These are phyloP conservation scores for Malania oleifera DNA, from an alignment of 164 flowering plant species.

Conservation along the genomic window DNA sequence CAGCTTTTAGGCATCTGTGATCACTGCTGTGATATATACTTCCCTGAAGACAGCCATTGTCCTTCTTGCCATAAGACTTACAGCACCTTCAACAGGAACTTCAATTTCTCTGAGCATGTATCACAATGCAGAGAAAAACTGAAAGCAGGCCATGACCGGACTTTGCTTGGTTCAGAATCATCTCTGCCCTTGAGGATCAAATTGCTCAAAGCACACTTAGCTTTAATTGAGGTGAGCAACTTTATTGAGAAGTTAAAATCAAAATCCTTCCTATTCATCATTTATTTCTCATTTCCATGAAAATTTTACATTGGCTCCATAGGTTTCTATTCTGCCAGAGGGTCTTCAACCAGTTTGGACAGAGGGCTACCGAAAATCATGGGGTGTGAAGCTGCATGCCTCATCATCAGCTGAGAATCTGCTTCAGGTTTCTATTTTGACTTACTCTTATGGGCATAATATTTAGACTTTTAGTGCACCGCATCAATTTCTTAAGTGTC, in stretches of 20 bases:
- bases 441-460: neutral
- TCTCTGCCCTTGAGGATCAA: constrained; percentile 47
- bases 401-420: constrained; percentile 58
- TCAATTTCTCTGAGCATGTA: constrained; percentile 45
- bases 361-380: constrained; percentile 44
- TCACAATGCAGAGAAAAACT: constrained; percentile 34
- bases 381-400: constrained; percentile 55
- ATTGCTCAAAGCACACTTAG: constrained; percentile 54
- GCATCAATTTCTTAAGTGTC: neutral
- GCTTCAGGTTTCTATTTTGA: constrained; percentile 48
- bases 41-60: constrained; percentile 49
- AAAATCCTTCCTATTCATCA: neutral
- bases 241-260: neutral
- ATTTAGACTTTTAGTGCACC: neutral
- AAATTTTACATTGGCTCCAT: neutral
- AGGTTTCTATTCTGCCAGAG: constrained; percentile 71
- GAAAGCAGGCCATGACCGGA: constrained; percentile 17
- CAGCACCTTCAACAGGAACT: constrained; percentile 13
- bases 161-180: constrained; percentile 17
- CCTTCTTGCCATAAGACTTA: constrained; percentile 49
- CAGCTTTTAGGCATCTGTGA: constrained; percentile 48
- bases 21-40: constrained; percentile 38
- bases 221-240: constrained; percentile 60
- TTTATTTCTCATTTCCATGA: neutral
- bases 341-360: constrained; percentile 70